Conservation (phyloP, 2,329 filamentous ascomycete genomes). For the Fusarium nurragi region DNA sequence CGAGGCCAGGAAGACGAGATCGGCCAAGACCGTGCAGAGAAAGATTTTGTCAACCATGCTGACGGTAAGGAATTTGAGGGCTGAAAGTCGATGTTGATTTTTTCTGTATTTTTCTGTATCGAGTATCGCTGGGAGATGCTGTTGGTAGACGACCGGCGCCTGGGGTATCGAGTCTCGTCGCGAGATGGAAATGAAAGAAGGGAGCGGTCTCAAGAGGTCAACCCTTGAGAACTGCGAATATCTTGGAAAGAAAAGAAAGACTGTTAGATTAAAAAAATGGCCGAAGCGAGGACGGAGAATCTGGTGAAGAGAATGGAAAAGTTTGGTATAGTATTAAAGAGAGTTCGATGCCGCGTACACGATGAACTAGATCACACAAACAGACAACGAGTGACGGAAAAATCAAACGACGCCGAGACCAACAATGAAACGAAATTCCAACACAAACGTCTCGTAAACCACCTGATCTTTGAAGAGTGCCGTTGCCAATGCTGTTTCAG, state of each 20-base stretch:
- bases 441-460: slow-evolving; percentile 41
- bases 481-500: slow-evolving; percentile 44
- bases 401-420: slow-evolving; percentile 30
- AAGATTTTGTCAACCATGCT: slow-evolving; percentile 66
- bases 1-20: slow-evolving; percentile 62
- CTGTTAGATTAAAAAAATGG: slow-evolving; percentile 3
- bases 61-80: too few species aligned
- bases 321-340: slow-evolving; percentile 26
- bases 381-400: slow-evolving; percentile 12
- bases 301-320: slow-evolving; percentile 21
- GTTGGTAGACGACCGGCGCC: slow-evolving; percentile 43
- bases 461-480: slow-evolving; percentile 40
- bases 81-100: not conserved
- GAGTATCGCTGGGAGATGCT: slow-evolving; percentile 3
- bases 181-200: slow-evolving; percentile 36
- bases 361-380: slow-evolving; percentile 2
- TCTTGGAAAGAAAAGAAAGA: slow-evolving; percentile 19
- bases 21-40: slow-evolving; percentile 58
- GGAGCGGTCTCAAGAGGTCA: slow-evolving; percentile 26
- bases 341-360: not conserved
- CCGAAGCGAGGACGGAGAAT: slow-evolving; percentile 28
- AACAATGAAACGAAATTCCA: slow-evolving; percentile 38
- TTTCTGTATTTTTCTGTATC: not conserved
- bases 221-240: slow-evolving; percentile 21
- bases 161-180: slow-evolving; percentile 33